phyloP scores from a whole-genome alignment of 495 filamentous ascomycete genomes.

The Lasiosphaeriaceae sp. region DNA sequence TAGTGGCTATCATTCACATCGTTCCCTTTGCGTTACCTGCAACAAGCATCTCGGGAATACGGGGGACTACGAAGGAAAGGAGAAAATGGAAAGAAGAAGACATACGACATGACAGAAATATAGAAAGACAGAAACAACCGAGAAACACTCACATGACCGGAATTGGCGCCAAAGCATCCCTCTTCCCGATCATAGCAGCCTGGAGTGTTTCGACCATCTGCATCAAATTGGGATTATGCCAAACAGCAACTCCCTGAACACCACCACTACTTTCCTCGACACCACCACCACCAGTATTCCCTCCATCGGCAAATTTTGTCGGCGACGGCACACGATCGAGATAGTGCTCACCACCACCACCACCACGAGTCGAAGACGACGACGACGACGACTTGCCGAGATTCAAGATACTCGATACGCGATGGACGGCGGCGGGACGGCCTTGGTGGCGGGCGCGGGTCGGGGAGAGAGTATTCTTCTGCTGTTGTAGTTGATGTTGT shows the following conservation, averaged over 20 bases:
- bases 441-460: not conserved
- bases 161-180: conserved; percentile 24
- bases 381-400: not conserved
- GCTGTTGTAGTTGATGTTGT: too few relatives aligned
- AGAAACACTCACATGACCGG: conserved; percentile 21
- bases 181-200: conserved; percentile 31
- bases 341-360: not conserved
- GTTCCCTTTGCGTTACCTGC: not conserved
- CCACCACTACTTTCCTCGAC: not conserved
- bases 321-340: not conserved
- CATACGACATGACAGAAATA: not conserved
- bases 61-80: too few relatives aligned
- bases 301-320: not conserved
- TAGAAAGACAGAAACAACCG: not conserved
- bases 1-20: not conserved
- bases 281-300: not conserved
- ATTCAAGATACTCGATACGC: conserved; percentile 12
- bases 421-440: not conserved
- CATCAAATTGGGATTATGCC: conserved; percentile 38
- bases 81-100: not conserved
- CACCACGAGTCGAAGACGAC: too few relatives aligned
- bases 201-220: conserved; percentile 42
- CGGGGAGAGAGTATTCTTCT: too few relatives aligned
- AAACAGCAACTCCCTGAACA: conserved; percentile 12
- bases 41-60: not conserved